Base-by-base conservation (phyloP, 1,284 basidiomycete species). In the Mycena sp. region DNA sequence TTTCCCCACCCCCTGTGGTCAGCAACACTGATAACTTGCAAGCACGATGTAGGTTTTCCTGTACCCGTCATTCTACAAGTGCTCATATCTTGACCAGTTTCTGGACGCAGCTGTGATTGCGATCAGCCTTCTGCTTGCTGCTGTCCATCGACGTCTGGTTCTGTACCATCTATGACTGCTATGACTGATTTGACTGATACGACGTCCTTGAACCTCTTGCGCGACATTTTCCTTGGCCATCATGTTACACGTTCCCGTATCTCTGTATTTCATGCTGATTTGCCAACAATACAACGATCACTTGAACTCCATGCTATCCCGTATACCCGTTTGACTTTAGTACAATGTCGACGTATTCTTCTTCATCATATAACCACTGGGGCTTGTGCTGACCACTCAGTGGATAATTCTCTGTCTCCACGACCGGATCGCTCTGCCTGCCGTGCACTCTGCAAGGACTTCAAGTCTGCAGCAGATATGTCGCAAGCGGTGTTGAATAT, bases 291-390 rank as follows among this genome's bases (percentile, higher is more conserved):
- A 29, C 56, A 50, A 40, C 37, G 38, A 4, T 37, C 38, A 16
- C 56, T 58, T 51, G 53, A 55, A 17, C 29, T 55, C 2, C 53
- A 55, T 44, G 53, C 53, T 11, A 45, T 55, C 41, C 53, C 53
- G 17, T 43, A n/a, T 41, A 16, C 6, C 23, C 12, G 41, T 43
- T 17, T n/a, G n/a, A n/a, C n/a, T n/a, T n/a, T n/a, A n/a, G n/a
- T n/a, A n/a, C n/a, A n/a, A n/a, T n/a, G n/a, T n/a, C n/a, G n/a
- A n/a, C n/a, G n/a, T n/a, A n/a, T n/a, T n/a, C n/a, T n/a, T n/a
- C n/a, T n/a, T n/a, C 45, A n/a, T 32, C 6, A 29, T 23, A 44
- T 4, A 10, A 26, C 32, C 26, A 41, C 53, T 14, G 45, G 40
- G 9, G 41, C 53, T 26, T 44, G 53, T 43, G 41, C 28, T 4